Evolutionary conservation across 805 yeast species (phyloP), one percentile per base, ranked within the genome.

Genomic region (Candida orba): DNA sequence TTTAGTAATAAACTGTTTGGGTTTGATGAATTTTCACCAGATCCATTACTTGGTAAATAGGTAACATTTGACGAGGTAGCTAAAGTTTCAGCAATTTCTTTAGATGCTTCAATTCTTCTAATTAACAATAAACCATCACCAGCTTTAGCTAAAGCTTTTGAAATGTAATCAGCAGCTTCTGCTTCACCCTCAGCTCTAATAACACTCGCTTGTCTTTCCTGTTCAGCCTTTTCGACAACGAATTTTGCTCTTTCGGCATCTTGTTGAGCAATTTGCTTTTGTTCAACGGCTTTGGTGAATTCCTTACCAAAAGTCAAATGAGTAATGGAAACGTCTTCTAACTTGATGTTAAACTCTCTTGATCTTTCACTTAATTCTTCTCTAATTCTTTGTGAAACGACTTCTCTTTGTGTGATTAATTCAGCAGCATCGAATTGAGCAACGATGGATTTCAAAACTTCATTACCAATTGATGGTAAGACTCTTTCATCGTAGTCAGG

Each of bases 171-270:
- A 4, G 99, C 99, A 46, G 96, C 88, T 66, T 93, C 98, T 40
- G 99, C 99, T 69, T 93, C 99, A 68, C 98, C 99, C 68, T 93
- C 99, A 25, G 99, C 99, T 58, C 98, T 80, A 53, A 93, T 90
- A 57, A 93, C 88, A 39, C 86, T 72, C 2, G 98, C 99, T 65
- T 84, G 90, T 62, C 95, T 79, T 66, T 91, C 98, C 69, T 93
- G 99, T 66, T 93, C 97, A 8, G 98, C 98, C 62, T 84, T 84
- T 61, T 90, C 97, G 44, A 93, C 97, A 42, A 87, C 72, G 61
- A 79, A 93, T 59, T 84, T 84, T 46, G 98, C 96, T 54, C 99
- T 78, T 71, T 93, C 98, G 22, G 99, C 98, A 62, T 93, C 99
- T 68, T 93, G 99, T 70, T 93, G 99, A 29, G 99, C 99, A 67